Base-by-base conservation (phyloP, 306 rosid species). In the Prunus armeniaca region DNA sequence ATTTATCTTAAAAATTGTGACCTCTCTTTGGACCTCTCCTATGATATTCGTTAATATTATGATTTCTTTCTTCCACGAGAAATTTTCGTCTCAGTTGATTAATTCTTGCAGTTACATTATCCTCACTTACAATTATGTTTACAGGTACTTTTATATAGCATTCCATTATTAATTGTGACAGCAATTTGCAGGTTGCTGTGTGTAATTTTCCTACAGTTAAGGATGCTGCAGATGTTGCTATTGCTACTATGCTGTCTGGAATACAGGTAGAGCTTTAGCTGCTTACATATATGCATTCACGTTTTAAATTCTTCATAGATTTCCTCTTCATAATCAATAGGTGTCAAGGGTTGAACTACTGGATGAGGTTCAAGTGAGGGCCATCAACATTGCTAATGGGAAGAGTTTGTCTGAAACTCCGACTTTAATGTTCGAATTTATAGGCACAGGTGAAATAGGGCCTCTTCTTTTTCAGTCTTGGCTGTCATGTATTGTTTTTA, bases 151-250 rank as follows among this genome's bases (percentile, higher is more conserved):
- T 2, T 19, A n/a, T 38, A 34, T 41, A 47, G 50, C 5, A 50
- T 66, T 69, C 20, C 78, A 19, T 58, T 28, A 32, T 78, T 75
- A 73, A 72, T 73, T 45, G 57, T 57, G 68, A 75, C 73, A 45
- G 7, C 69, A 78, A 76, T 78, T 38, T 79, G 78, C 89, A 94
- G 97, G 98, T 90, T 86, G 97, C 98, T 69, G 89, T 90, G 97
- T 95, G 98, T 88, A 92, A 90, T 86, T 92, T 95, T 63, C 97
- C 96, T 82, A 83, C 97, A 28, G 75, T 90, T 75, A 95, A 95
- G 87, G 93, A 90, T 83, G 97, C 98, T 41, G 97, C 98, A 68
- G 93, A 92, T 89, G 98, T 90, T 78, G 96, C 97, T 82, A 90
- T 92, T 78, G 89, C 98, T 57, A 86, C 97, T 9, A 92, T 95